phyloP scores from a whole-genome alignment of 345 rosid species.

The Populus alba region DNA sequence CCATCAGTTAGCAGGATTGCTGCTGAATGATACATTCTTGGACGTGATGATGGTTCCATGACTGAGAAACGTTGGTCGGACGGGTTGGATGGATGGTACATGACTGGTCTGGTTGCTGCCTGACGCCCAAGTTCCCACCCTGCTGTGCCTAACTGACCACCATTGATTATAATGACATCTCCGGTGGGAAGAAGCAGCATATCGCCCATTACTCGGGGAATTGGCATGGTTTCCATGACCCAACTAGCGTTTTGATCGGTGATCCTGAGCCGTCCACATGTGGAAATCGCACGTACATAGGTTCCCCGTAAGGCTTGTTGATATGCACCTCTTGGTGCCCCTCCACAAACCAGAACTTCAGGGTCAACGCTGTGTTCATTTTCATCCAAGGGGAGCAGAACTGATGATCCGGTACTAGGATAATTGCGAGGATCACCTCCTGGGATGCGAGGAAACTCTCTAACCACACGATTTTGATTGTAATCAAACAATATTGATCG shows the following conservation, averaged over 20 bases:
- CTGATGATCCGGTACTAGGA: constrained; percentile 85
- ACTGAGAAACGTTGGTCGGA: constrained; percentile 36
- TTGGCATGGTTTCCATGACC: constrained; percentile 75
- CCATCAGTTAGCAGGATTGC: constrained; percentile 64
- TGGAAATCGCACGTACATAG: constrained; percentile 44
- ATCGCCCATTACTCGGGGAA: constrained; percentile 80
- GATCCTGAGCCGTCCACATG: constrained; percentile 69
- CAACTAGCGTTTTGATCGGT: constrained; percentile 45
- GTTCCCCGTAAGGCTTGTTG: constrained; percentile 17
- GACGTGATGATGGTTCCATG: constrained; percentile 44
- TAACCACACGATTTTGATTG: constrained; percentile 43
- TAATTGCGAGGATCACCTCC: constrained; percentile 66
- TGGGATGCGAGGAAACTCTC: constrained; percentile 55
- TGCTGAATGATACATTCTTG: constrained; percentile 82
- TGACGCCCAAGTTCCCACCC: constrained; percentile 60
- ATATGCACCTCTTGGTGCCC: constrained; percentile 54
- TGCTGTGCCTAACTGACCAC: constrained; percentile 62
- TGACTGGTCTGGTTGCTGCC: constrained; percentile 52
- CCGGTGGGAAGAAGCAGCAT: constrained; percentile 75
- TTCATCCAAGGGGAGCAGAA: constrained; percentile 70
- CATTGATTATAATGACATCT: constrained; percentile 65
- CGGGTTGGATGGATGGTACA: constrained; percentile 38
- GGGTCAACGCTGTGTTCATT: constrained; percentile 26
- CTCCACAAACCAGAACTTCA: constrained; percentile 81
- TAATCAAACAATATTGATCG: constrained; percentile 63